These are phyloP conservation scores for Penicillium capsulatum DNA, from an alignment of 2,329 filamentous ascomycete species.

Conservation along the genomic window DNA sequence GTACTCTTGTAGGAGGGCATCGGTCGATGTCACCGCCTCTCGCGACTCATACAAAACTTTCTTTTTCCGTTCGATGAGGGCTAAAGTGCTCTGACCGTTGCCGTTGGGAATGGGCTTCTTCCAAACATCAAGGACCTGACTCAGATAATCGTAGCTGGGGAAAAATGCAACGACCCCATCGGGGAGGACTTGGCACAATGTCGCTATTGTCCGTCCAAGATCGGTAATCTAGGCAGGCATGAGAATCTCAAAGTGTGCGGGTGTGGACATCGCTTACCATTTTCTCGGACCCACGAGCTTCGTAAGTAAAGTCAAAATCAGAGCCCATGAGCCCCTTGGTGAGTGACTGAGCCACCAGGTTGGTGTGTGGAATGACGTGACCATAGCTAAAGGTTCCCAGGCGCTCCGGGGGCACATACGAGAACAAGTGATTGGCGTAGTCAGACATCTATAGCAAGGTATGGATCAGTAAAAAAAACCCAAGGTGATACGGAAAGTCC, in stretches of 20 bases:
- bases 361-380: slow-evolving; percentile 82
- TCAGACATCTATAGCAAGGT: slow-evolving; percentile 67
- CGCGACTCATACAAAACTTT: slow-evolving; percentile 54
- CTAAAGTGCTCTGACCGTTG: slow-evolving; percentile 27
- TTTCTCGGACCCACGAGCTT: slow-evolving; percentile 62
- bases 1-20: slow-evolving; percentile 72
- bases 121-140: slow-evolving; percentile 66
- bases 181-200: slow-evolving; percentile 68
- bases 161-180: slow-evolving; percentile 95
- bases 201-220: slow-evolving; percentile 68
- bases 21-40: slow-evolving; percentile 45
- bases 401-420: slow-evolving; percentile 59
- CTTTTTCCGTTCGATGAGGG: slow-evolving; percentile 33
- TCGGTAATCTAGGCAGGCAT: slow-evolving; percentile 53
- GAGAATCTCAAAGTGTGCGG: too few relatives aligned
- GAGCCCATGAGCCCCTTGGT: slow-evolving; percentile 45
- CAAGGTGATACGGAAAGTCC: too few relatives aligned
- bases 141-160: slow-evolving; percentile 87
- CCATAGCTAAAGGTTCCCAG: slow-evolving; percentile 85
- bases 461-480: too few relatives aligned
- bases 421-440: slow-evolving; percentile 81
- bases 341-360: slow-evolving; percentile 74
- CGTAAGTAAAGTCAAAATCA: slow-evolving; percentile 83
- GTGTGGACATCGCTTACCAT: slow-evolving; percentile 47
- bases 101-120: slow-evolving; percentile 38